phyloP scores from a whole-genome alignment of 495 filamentous ascomycete species.

The Neurospora sp. region DNA sequence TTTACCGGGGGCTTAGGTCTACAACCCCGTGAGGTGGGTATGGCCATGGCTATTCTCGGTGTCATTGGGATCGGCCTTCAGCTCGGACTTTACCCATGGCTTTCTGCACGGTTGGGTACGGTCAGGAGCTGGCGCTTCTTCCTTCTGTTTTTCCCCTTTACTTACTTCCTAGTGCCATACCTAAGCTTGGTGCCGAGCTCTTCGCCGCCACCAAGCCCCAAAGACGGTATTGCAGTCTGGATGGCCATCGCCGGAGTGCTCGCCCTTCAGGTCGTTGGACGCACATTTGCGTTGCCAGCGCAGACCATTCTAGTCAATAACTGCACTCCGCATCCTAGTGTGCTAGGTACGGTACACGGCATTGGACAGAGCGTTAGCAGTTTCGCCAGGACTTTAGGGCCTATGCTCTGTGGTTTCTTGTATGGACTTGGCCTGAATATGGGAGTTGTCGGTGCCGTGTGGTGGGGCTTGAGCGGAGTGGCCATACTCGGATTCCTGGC shows the following conservation, averaged over 20 bases:
- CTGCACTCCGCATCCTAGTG: conserved; percentile 68
- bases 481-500: conserved; percentile 52
- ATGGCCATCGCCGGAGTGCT: conserved; percentile 55
- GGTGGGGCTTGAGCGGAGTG: conserved; percentile 59
- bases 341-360: conserved; percentile 75
- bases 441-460: conserved; percentile 67
- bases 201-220: conserved; percentile 48
- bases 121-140: conserved; percentile 57
- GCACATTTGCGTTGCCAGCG: conserved; percentile 74
- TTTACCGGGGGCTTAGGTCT: conserved; percentile 79
- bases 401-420: conserved; percentile 57
- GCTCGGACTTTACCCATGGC: conserved; percentile 62
- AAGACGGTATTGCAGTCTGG: conserved; percentile 60
- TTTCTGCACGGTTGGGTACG: conserved; percentile 59
- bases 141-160: conserved; percentile 61
- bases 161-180: conserved; percentile 64
- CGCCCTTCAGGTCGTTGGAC: conserved; percentile 61
- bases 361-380: conserved; percentile 66
- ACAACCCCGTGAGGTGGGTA: conserved; percentile 61
- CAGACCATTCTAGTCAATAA: conserved; percentile 77
- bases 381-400: conserved; percentile 64
- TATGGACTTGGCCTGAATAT: conserved; percentile 61
- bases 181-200: conserved; percentile 59
- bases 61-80: conserved; percentile 68
- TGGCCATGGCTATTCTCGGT: conserved; percentile 71